Conservation (phyloP, 352 stramenopile species). For the Pythium guiyangense region DNA sequence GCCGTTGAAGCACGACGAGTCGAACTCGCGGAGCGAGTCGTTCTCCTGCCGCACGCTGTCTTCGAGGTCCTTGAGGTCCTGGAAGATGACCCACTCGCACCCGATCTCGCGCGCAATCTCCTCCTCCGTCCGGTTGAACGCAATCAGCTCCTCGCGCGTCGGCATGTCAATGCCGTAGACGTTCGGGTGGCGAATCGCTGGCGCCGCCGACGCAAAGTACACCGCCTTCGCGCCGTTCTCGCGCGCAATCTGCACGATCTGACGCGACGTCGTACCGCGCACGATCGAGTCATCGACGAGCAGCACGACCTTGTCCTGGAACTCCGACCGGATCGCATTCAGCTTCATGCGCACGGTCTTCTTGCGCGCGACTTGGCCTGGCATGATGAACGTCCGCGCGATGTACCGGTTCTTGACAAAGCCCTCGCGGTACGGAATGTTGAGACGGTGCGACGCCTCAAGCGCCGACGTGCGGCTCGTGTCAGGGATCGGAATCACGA, state of each 20-base stretch:
- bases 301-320: constrained; percentile 95
- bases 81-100: constrained; percentile 95
- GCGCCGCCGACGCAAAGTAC: constrained; percentile 96
- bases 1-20: constrained; percentile 97
- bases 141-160: constrained; percentile 96
- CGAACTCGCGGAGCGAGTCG: constrained; percentile 74
- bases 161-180: constrained; percentile 99
- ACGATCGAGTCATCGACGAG: constrained; percentile 99
- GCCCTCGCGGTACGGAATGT: constrained; percentile 95
- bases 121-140: constrained; percentile 92
- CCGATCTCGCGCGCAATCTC: constrained; percentile 93
- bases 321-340: constrained; percentile 94
- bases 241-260: constrained; percentile 98
- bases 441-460: constrained; percentile 83
- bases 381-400: constrained; percentile 99
- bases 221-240: constrained; percentile 95
- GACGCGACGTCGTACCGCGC: constrained; percentile 95
- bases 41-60: constrained; percentile 80
- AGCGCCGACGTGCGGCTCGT: constrained; percentile 95
- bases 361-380: constrained; percentile 93
- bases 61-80: constrained; percentile 92
- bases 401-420: constrained; percentile 99
- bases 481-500: constrained; percentile 99
- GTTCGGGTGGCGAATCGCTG: constrained; percentile 98
- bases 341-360: constrained; percentile 99